Evolutionary conservation across 2,329 filamentous ascomycete species (phyloP).

Genomic region (Thelonectria discophora): DNA sequence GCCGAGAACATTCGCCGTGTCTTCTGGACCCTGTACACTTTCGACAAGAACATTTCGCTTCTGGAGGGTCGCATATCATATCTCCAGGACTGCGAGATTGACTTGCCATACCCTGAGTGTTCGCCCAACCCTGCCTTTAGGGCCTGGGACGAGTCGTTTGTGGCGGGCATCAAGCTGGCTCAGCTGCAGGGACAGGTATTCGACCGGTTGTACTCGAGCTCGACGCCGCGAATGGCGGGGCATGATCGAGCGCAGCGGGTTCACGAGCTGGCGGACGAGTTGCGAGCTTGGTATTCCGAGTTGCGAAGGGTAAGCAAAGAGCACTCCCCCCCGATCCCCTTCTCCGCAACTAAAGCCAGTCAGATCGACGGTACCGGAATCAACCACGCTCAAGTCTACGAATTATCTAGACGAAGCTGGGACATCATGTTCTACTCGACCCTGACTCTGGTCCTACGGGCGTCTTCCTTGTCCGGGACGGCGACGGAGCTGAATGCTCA

Average conservation of each 20-base stretch:
- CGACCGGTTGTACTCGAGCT: slow-evolving; percentile 26
- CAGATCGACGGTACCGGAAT: slow-evolving; percentile 26
- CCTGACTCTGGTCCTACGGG: slow-evolving; percentile 27
- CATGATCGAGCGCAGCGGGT: slow-evolving; percentile 24
- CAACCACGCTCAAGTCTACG: slow-evolving; percentile 6
- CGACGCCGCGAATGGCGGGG: neutral
- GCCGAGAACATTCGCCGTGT: slow-evolving; percentile 24
- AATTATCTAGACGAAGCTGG: slow-evolving; percentile 26
- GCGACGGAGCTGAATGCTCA: slow-evolving; percentile 25
- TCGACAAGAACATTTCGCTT: slow-evolving; percentile 30
- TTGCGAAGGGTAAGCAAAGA: slow-evolving; percentile 16
- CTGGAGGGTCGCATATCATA: slow-evolving; percentile 28
- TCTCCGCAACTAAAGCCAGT: neutral
- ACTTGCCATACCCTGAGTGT: slow-evolving; percentile 18
- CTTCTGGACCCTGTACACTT: slow-evolving; percentile 34
- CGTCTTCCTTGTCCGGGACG: slow-evolving; percentile 19
- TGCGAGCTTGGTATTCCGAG: slow-evolving; percentile 26
- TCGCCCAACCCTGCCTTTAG: slow-evolving; percentile 16
- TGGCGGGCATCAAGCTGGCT: slow-evolving; percentile 24
- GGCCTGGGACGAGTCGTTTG: slow-evolving; percentile 27
- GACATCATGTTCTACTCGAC: slow-evolving; percentile 38
- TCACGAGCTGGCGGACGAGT: slow-evolving; percentile 12
- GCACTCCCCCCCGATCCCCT: neutral
- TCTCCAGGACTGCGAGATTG: slow-evolving; percentile 32
- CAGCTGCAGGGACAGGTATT: slow-evolving; percentile 27